phyloP scores from a whole-genome alignment of 495 filamentous ascomycete species.

The Penicillium lividum region DNA sequence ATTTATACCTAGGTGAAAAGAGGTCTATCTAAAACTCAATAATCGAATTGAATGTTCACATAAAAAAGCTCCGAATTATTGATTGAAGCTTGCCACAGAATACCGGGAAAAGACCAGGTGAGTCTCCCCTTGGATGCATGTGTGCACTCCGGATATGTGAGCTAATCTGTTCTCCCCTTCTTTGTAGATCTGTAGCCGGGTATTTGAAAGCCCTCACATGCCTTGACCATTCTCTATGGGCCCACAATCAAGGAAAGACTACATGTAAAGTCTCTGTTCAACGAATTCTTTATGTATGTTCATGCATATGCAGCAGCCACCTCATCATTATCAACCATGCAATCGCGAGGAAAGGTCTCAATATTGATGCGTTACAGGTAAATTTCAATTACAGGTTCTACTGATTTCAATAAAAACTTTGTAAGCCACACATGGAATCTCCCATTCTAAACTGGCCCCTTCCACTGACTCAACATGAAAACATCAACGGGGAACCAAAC shows the following conservation, averaged over 20 bases:
- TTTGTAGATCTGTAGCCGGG: conserved; percentile 25
- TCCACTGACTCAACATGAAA: not conserved
- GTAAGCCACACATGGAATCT: not conserved
- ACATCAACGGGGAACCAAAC: not conserved
- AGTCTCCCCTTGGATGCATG: conserved; percentile 25
- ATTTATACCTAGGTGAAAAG: not conserved
- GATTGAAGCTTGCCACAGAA: not conserved
- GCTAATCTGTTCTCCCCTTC: conserved; percentile 17
- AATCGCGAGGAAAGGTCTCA: not conserved
- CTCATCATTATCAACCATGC: not conserved
- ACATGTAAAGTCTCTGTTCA: not conserved
- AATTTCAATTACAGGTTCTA: not conserved
- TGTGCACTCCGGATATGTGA: conserved; percentile 16
- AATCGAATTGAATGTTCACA: not conserved
- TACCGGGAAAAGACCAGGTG: not conserved
- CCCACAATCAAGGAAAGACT: conserved; percentile 15
- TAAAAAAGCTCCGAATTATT: not conserved
- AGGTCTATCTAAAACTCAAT: not conserved
- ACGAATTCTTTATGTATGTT: not conserved
- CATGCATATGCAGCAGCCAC: not conserved
- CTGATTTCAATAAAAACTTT: not conserved
- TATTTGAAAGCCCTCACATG: conserved; percentile 30
- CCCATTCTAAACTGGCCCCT: not conserved
- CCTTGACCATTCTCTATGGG: conserved; percentile 22
- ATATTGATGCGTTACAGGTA: not conserved